Evolutionary conservation across 2,329 filamentous ascomycete species (phyloP).

Genomic region (Ophiostoma ulmi): DNA sequence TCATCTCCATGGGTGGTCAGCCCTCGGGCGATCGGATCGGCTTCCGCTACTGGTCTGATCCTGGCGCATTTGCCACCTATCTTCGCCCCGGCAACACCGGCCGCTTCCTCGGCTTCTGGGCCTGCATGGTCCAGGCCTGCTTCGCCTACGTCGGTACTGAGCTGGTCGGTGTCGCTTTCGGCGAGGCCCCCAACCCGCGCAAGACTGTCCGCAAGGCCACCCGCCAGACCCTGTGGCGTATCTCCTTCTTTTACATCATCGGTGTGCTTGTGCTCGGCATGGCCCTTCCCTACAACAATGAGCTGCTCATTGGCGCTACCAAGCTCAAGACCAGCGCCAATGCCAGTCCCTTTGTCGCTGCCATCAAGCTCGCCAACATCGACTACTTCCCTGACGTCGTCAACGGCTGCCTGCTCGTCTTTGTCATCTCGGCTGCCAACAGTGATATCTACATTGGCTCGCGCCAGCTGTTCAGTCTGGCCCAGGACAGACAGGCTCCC

Average conservation of each 20-base stretch:
- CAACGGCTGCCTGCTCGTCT: slow-evolving; percentile 72
- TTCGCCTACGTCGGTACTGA: slow-evolving; percentile 70
- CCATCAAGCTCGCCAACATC: slow-evolving; percentile 43
- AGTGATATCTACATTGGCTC: slow-evolving; percentile 70
- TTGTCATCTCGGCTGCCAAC: slow-evolving; percentile 72
- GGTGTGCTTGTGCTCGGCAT: slow-evolving; percentile 68
- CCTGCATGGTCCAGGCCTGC: slow-evolving; percentile 57
- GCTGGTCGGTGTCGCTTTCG: slow-evolving; percentile 71
- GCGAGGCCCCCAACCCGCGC: slow-evolving; percentile 67
- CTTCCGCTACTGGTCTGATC: slow-evolving; percentile 46
- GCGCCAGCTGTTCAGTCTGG: slow-evolving; percentile 62
- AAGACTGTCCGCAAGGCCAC: slow-evolving; percentile 68
- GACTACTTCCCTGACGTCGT: slow-evolving; percentile 62
- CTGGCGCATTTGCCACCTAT: slow-evolving; percentile 43
- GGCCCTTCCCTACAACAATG: slow-evolving; percentile 56
- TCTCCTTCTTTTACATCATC: slow-evolving; percentile 54
- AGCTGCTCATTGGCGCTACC: slow-evolving; percentile 43
- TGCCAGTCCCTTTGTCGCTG: slow-evolving; percentile 17
- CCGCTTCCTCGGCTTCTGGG: slow-evolving; percentile 40
- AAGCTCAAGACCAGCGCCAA: slow-evolving; percentile 55
- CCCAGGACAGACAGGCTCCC: slow-evolving; percentile 60
- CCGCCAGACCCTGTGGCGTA: slow-evolving; percentile 69
- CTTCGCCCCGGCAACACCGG: slow-evolving; percentile 37
- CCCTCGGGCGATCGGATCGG: slow-evolving; percentile 47
- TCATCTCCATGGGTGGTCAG: slow-evolving; percentile 53